These are phyloP conservation scores for Pythium vanterpoolii DNA, from an alignment of 352 stramenopile genomes.

Conservation along the genomic window DNA sequence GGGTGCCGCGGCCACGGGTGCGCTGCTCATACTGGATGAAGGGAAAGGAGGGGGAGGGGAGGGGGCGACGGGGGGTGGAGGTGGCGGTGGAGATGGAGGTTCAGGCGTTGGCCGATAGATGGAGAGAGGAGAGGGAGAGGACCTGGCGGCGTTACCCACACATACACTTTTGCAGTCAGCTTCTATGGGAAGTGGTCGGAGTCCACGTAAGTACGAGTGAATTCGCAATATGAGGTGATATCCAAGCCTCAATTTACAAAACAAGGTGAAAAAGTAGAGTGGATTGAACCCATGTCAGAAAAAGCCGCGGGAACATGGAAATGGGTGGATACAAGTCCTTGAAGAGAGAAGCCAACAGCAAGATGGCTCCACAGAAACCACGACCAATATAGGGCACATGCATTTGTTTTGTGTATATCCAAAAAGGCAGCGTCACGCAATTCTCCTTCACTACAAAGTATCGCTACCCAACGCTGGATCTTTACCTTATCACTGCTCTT, in stretches of 20 bases:
- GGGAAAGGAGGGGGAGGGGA: not conserved
- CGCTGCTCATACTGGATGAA: conserved; percentile 35
- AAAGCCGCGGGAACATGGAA: conserved; percentile 6
- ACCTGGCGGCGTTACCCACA: conserved; percentile 6
- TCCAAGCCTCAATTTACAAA: not conserved
- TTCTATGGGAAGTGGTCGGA: not conserved
- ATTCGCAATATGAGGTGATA: conserved; percentile 14
- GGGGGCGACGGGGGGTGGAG: not conserved
- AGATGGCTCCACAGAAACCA: conserved; percentile 13
- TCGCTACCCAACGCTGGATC: not conserved
- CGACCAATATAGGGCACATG: conserved; percentile 14
- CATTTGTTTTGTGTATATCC: conserved; percentile 26
- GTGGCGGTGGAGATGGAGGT: not conserved
- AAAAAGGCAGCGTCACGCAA: conserved; percentile 14
- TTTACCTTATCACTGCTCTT: conserved; percentile 8
- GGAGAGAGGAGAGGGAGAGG: not conserved
- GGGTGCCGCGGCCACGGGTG: conserved; percentile 36
- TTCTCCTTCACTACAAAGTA: not conserved
- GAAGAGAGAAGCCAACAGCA: too few relatives aligned
- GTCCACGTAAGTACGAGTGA: conserved; percentile 17
- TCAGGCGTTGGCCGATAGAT: not conserved
- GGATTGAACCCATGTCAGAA: conserved; percentile 24
- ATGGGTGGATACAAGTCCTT: conserved; percentile 25
- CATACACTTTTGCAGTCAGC: conserved; percentile 21
- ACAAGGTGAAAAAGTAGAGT: conserved; percentile 1